phyloP scores from a whole-genome alignment of 1,139 yeast genomes.

The Sugiyamaella pinicola region DNA sequence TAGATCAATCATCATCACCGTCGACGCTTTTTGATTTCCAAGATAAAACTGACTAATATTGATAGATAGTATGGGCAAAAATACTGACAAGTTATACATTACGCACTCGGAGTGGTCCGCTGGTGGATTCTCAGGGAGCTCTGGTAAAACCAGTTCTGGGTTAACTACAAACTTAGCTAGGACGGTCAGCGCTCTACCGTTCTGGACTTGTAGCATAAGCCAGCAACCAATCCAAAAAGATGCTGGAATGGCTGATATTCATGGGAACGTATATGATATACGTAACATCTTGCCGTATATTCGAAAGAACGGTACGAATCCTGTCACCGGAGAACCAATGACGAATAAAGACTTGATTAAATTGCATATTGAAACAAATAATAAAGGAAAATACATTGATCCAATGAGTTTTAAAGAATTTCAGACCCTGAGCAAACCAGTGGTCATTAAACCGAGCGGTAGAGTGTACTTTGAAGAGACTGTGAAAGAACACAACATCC shows the following conservation, averaged over 20 bases:
- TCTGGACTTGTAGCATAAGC: conserved; percentile 43
- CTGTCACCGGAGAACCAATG: conserved; percentile 40
- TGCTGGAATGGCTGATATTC: conserved; percentile 38
- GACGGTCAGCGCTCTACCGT: conserved; percentile 36
- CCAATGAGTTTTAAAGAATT: conserved; percentile 43
- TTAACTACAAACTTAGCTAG: conserved; percentile 25
- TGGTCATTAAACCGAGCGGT: conserved; percentile 41
- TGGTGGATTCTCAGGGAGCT: conserved; percentile 38
- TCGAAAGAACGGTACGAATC: conserved; percentile 39
- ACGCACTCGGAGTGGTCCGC: conserved; percentile 44
- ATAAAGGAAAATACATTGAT: conserved; percentile 39
- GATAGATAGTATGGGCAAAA: conserved; percentile 44
- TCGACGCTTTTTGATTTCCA: too few species aligned
- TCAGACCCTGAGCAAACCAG: conserved; percentile 37
- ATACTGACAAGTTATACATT: conserved; percentile 44
- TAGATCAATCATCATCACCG: too few species aligned
- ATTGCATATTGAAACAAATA: conserved; percentile 38
- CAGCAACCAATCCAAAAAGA: conserved; percentile 40
- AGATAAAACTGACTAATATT: too few species aligned
- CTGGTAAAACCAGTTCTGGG: conserved; percentile 26
- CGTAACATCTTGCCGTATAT: conserved; percentile 41
- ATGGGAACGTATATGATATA: conserved; percentile 43
- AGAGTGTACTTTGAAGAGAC: conserved; percentile 42
- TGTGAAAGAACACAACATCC: conserved; percentile 39
- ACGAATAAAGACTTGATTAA: conserved; percentile 35